Evolutionary conservation across 768 basidiomycete species (phyloP), one percentile per base, ranked within the genome.

Genomic region (Hirschioporus abietinus): DNA sequence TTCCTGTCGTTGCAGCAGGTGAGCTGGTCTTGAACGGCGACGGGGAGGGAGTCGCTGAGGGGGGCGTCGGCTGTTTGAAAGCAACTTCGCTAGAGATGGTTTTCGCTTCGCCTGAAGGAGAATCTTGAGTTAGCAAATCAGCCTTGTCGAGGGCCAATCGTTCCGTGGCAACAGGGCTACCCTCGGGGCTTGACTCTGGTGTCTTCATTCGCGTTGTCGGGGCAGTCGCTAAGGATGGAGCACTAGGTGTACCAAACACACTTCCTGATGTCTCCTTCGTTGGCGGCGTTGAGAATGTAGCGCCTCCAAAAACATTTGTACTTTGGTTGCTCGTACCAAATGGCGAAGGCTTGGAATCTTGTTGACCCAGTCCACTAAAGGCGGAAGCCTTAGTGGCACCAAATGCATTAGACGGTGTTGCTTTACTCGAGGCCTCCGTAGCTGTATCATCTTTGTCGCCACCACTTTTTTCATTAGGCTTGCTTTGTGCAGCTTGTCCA

Each of bases 1-100:
- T 82, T 25, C 78, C 78, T 0, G 71, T 67, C 15, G 74, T 66
- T 8, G 74, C 68, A 18, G 72, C 70, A 18, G 77, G 72, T 30
- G 74, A 67, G 15, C 74, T 69, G 65, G 68, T 68, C 57, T 72
- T 71, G 63, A 72, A 68, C 7, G 69, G 57, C 18, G 74, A 58
- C 35, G 60, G 24, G 24, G 72, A 35, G 24, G 73, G 58, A 5
- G 71, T 57, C 0, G 66, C 9, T 17, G 24, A 63, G 30, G 63
- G 30, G n/a, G 66, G 18, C 18, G 64, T 9, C 30, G 4, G 2
- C 60, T 25, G 25, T 7, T 61, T 61, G 17, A 24, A 12, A 61
- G 60, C 30, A 5, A 12, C 18, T 5, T 3, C 12, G 30, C 30
- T 61, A 7, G 23, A 15, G 25, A 3, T 25, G 23, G 17, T 61